These are phyloP conservation scores for Saccharomyces hybrid DNA, from an alignment of 1,139 yeast genomes.

Conservation along the genomic window DNA sequence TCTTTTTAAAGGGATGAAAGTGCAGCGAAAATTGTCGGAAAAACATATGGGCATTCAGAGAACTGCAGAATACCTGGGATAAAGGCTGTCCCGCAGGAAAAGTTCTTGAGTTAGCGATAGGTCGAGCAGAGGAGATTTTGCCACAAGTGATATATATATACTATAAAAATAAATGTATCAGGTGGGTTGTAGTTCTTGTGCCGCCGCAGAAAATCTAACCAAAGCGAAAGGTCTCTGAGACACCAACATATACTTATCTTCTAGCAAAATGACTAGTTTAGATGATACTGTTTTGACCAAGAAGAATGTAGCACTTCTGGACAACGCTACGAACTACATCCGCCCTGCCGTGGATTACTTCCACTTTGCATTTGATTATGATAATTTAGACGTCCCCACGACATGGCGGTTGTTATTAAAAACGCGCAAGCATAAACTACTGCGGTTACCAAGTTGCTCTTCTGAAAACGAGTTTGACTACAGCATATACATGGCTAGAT, in stretches of 20 bases:
- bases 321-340: conserved; percentile 28
- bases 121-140: not conserved
- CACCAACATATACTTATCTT: not conserved
- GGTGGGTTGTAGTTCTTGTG: not conserved
- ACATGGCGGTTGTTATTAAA: conserved; percentile 24
- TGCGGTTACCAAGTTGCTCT: conserved; percentile 30
- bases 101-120: not conserved
- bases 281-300: conserved; percentile 29
- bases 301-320: conserved; percentile 27
- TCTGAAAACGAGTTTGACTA: conserved; percentile 27
- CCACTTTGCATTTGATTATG: conserved; percentile 17
- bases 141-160: not conserved
- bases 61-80: not conserved
- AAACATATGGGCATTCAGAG: not conserved
- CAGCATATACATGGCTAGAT: conserved; percentile 23
- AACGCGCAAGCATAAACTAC: conserved; percentile 25
- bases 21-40: not conserved
- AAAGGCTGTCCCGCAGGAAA: not conserved
- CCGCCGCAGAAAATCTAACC: not conserved
- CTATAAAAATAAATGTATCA: not conserved
- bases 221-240: not conserved
- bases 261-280: conserved; percentile 16
- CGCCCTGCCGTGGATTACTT: conserved; percentile 29
- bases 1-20: not conserved
- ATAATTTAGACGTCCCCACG: conserved; percentile 16